Percentiles rank a stretch among this genome's conserved stretches.
These are phyloP conservation scores for Pyrus communis DNA, from an alignment of 306 rosid genomes.

Conservation along the genomic window DNA sequence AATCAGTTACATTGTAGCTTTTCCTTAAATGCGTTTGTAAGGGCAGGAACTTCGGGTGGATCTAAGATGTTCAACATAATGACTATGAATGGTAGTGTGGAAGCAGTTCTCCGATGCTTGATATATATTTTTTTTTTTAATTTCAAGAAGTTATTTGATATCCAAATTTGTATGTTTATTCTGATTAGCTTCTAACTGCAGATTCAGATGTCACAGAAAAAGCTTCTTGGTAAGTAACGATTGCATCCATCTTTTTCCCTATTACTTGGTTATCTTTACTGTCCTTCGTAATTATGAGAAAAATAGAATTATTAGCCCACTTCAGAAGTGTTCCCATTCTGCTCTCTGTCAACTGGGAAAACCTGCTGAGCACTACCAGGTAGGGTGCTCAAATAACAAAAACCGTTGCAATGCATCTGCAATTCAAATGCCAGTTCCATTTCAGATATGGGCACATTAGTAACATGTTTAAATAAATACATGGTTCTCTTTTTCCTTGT, in stretches of 20 bases:
- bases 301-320: not conserved
- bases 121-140: no score
- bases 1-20: not conserved
- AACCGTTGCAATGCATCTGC: not conserved
- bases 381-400: not conserved
- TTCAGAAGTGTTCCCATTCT: not conserved
- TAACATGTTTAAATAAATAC: not conserved
- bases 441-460: not conserved
- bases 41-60: not conserved
- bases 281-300: conserved; percentile 6
- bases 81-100: not conserved
- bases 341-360: not conserved
- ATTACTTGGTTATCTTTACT: conserved; percentile 5
- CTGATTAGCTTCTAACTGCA: conserved; percentile 15
- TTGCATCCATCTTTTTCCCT: conserved; percentile 10
- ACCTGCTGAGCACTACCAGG: not conserved
- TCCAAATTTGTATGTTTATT: not conserved
- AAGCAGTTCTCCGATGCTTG: not conserved
- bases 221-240: conserved; percentile 42
- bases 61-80: not conserved
- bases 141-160: not conserved
- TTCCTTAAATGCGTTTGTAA: not conserved
- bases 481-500: not conserved
- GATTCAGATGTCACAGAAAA: conserved; percentile 26
- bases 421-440: not conserved